Conservation (phyloP, 1,284 basidiomycete genomes). For the Trichosporon coremiiforme region DNA sequence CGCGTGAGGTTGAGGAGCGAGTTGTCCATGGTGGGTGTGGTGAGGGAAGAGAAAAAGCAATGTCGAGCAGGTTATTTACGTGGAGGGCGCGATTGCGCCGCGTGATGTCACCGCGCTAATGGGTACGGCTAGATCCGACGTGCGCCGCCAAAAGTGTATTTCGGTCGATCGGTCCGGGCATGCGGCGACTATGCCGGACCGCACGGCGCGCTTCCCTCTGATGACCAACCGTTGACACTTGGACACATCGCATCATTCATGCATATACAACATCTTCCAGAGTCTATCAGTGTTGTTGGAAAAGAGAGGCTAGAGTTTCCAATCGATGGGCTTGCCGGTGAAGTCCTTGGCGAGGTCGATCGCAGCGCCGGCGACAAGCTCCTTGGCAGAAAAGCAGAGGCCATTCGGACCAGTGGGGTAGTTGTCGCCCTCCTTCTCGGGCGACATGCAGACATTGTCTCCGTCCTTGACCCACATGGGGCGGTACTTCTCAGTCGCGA, state of each 20-base stretch:
- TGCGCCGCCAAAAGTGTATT: neutral
- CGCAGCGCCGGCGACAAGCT: neutral
- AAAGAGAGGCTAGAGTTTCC: neutral
- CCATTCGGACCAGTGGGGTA: neutral
- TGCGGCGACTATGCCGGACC: neutral
- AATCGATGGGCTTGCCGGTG: neutral
- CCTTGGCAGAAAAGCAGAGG: neutral
- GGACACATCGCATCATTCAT: neutral
- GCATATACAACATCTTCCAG: neutral
- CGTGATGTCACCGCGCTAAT: neutral
- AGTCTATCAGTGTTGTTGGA: too few species aligned
- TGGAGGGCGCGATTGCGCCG: neutral
- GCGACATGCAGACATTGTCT: neutral
- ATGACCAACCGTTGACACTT: too few species aligned
- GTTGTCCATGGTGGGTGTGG: conserved; percentile 2
- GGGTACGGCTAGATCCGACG: neutral
- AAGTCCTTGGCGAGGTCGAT: neutral
- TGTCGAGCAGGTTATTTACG: neutral
- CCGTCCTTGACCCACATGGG: neutral
- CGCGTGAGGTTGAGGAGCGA: conserved; percentile 24
- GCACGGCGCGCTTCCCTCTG: neutral
- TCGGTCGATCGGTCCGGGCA: neutral
- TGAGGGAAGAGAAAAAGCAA: neutral
- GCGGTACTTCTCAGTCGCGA: too few species aligned
- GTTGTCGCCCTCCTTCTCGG: neutral